A percentile compares a stretch with the other conserved stretches of the same genome.
Evolutionary conservation across 208 protist genomes (phyloP).

Genomic region (Perkinsela sp.): DNA sequence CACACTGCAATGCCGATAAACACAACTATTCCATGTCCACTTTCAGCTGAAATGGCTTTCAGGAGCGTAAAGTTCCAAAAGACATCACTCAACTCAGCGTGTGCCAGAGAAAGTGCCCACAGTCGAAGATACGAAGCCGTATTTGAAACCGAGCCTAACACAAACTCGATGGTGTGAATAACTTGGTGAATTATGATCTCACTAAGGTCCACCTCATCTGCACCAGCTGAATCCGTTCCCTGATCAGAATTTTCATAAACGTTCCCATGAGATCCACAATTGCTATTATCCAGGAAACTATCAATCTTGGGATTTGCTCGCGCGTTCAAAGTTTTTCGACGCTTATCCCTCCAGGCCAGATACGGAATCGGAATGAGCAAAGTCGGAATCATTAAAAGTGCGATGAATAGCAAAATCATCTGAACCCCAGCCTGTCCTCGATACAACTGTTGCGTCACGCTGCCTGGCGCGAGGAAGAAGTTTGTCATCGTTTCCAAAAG

Average conservation of each 20-base stretch:
- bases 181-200: constrained; percentile 86
- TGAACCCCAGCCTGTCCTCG: constrained; percentile 38
- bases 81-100: constrained; percentile 80
- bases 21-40: constrained; percentile 24
- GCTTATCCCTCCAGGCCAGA: constrained; percentile 20
- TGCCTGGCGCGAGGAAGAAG: constrained; percentile 60
- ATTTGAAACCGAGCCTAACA: constrained; percentile 93
- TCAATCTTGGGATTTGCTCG: not conserved
- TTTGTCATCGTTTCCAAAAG: constrained; percentile 68
- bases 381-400: constrained; percentile 30
- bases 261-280: not conserved
- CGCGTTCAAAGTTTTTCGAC: constrained; percentile 6
- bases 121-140: constrained; percentile 98
- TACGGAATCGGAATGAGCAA: constrained; percentile 53
- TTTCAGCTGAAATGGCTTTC: constrained; percentile 20
- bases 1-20: constrained; percentile 76
- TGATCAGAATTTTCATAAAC: not conserved
- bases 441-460: constrained; percentile 29
- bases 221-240: constrained; percentile 4
- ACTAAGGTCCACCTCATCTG: constrained; percentile 59
- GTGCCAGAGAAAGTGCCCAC: constrained; percentile 97
- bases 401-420: constrained; percentile 33
- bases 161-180: constrained; percentile 99
- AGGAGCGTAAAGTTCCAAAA: constrained; percentile 55
- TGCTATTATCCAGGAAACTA: not conserved